Percentiles rank a stretch among this genome's conserved stretches.
Evolutionary conservation across 1,284 basidiomycete genomes (phyloP).

Genomic region (Puccinia horiana): DNA sequence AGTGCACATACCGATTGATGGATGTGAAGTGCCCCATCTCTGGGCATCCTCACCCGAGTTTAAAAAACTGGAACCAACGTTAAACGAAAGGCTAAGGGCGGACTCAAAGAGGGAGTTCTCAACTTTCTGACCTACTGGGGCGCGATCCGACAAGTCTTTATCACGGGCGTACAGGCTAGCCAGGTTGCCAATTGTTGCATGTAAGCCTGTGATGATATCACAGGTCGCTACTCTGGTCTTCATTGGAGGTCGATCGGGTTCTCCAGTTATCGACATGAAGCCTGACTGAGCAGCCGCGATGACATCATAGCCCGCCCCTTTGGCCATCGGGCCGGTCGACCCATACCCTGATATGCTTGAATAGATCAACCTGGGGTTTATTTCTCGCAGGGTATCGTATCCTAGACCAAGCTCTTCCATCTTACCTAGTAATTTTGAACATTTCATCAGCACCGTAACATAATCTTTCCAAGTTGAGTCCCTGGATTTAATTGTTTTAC

Average conservation of each 20-base stretch:
- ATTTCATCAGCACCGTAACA: not conserved
- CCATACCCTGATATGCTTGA: slow-evolving; percentile 91
- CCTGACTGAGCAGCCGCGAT: slow-evolving; percentile 88
- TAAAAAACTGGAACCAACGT: slow-evolving; percentile 90
- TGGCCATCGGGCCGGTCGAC: slow-evolving; percentile 82
- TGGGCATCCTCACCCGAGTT: slow-evolving; percentile 80
- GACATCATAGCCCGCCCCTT: slow-evolving; percentile 81
- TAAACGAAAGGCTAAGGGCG: slow-evolving; percentile 84
- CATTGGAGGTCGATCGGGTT: slow-evolving; percentile 79
- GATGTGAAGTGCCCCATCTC: slow-evolving; percentile 88
- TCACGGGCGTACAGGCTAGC: slow-evolving; percentile 66
- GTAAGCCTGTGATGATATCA: slow-evolving; percentile 88
- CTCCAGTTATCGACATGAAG: slow-evolving; percentile 91
- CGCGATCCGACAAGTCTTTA: not conserved
- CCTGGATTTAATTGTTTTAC: slow-evolving; percentile 50
- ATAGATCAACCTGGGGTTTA: slow-evolving; percentile 83
- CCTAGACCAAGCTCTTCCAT: slow-evolving; percentile 80
- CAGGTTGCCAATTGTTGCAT: slow-evolving; percentile 70
- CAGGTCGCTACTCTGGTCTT: slow-evolving; percentile 78
- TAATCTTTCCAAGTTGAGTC: not conserved
- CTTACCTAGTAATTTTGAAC: slow-evolving; percentile 64
- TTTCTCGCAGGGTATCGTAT: slow-evolving; percentile 75
- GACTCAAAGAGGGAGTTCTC: slow-evolving; percentile 52
- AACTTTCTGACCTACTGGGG: slow-evolving; percentile 24
- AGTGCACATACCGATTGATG: slow-evolving; percentile 56